phyloP scores from a whole-genome alignment of 129 eudicot genomes.

The sunflower (Helianthus annuus) region DNA sequence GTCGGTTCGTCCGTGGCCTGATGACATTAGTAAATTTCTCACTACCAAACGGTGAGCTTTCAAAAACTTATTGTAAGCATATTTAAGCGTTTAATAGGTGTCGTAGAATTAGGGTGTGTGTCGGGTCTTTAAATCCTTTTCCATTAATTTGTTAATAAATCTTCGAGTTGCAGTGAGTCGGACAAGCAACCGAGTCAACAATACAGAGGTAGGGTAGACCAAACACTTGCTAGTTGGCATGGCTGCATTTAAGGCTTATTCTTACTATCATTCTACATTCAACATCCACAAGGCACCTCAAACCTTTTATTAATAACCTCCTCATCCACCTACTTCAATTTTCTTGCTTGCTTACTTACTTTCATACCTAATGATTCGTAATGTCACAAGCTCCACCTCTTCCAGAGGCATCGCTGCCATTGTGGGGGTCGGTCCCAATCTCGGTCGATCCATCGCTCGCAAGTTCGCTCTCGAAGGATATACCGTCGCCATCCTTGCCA shows the following conservation, averaged over 20 bases:
- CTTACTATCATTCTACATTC: neutral
- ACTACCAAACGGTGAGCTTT: too few species aligned
- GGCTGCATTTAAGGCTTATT: constrained; percentile 4
- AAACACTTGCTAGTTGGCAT: neutral
- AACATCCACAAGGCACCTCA: constrained; percentile 15
- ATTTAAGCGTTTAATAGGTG: too few species aligned
- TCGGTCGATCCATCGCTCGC: constrained; percentile 83
- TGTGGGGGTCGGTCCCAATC: constrained; percentile 88
- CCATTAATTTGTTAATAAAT: neutral
- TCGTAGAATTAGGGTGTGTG: too few species aligned
- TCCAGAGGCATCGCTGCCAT: constrained; percentile 84
- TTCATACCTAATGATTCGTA: constrained; percentile 45
- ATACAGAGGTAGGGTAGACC: neutral
- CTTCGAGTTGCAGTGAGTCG: neutral
- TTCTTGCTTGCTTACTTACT: neutral
- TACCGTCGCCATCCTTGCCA: constrained; percentile 87
- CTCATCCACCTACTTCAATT: neutral
- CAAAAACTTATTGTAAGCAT: too few species aligned
- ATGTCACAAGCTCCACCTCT: constrained; percentile 49
- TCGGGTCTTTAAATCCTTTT: neutral
- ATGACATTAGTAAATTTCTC: too few species aligned
- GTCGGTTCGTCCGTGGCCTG: too few species aligned
- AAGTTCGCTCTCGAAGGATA: constrained; percentile 89
- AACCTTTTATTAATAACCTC: neutral
- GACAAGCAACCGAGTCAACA: constrained; percentile 12